Evolutionary conservation across 495 filamentous ascomycete species (phyloP), one percentile per base, ranked within the genome.

Genomic region (Tricharina praecox): DNA sequence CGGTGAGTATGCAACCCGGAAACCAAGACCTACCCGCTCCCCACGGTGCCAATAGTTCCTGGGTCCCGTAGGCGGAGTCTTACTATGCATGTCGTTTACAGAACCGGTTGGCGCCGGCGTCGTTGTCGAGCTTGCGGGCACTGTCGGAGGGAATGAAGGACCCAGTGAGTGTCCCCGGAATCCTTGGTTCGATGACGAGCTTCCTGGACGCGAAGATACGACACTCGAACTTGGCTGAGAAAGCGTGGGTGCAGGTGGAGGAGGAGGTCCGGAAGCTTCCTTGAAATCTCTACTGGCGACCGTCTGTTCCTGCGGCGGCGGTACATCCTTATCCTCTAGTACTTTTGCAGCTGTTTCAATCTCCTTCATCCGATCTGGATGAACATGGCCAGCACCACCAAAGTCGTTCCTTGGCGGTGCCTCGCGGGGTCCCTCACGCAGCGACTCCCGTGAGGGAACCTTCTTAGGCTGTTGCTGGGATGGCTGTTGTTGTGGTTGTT

Each of bases 341-440:
- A 42, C 47, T n/a, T 54, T 58, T 10, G 48, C 53, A 34, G 49
- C 55, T 21, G 53, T 52, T 37, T 59, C 56, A 23, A 59, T 58
- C 37, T 54, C 56, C 51, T 50, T 46, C 10, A 58, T 58, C 19
- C 56, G 46, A 19, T 58, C 56, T 10, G 56, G 56, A 39, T 59
- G 56, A 8, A 59, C 40, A 21, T 53, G 28, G 13, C 28, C 43
- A 11, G 38, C 50, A 44, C 32, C 40, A 42, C 52, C 55, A 15
- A 50, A 50, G 21, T 43, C 40, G 18, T 43, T 24, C 24, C 40
- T 43, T 3, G 40, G 21, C 18, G 23, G 40, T 21, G 15, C 15
- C 7, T 35, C 30, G 8, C 43, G 11, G 15, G 43, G n/a, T 21
- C 10, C 45, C 8, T 48, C 45, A 4, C 45, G 32, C 33, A 48